Base-by-base conservation (phyloP, 2,329 filamentous ascomycete species). In the Dactylellina drechsleri region DNA sequence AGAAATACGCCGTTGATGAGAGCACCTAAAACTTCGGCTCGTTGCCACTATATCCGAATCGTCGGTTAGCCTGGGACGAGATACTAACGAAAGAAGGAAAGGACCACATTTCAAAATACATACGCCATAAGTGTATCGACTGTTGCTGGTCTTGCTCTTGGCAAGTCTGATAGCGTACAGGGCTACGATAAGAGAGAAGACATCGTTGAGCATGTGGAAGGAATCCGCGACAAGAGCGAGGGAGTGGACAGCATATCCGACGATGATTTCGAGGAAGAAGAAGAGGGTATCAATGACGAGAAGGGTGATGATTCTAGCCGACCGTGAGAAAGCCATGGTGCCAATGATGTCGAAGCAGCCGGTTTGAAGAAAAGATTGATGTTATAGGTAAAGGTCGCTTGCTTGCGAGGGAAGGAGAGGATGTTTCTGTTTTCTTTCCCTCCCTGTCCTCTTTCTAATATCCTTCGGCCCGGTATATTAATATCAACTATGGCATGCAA, bases 121-220 rank as follows among this genome's bases (percentile, higher is more conserved):
- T 84, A 93, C 92, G 68, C 95, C 95, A 82, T 97, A 99, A 15
- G 95, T 97, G 81, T 95, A 99, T 82, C 91, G 92, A 80, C 96
- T 93, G 7, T 93, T 96, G 73, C 82, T 86, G 0, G 90, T 91
- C 78, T 90, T 91, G 80, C 91, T 89, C 81, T 91, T 91, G 26
- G 93, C 92, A 59, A 96, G 91, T 77, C 90, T 92, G 65, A 99
- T 95, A 62, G 95, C 95, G 94, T 95, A 99, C 47, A 98, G 83
- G 77, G 95, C 95, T 76, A 99, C 94, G 67, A 90, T 87, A 13
- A 99, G 85, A 0, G 95, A 98, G 76, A 99, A 90, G 79, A 99
- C 95, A 87, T 99, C 95, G 85, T 99, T 99, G 76, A 99, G 86
- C 95, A 99, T 99, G 84, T 99, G 95, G 83, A 99, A 99, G 74